Percentiles rank a stretch among this genome's conserved stretches.
phyloP scores from a whole-genome alignment of 805 yeast genomes.

The Tetrapisispora arboricola region DNA sequence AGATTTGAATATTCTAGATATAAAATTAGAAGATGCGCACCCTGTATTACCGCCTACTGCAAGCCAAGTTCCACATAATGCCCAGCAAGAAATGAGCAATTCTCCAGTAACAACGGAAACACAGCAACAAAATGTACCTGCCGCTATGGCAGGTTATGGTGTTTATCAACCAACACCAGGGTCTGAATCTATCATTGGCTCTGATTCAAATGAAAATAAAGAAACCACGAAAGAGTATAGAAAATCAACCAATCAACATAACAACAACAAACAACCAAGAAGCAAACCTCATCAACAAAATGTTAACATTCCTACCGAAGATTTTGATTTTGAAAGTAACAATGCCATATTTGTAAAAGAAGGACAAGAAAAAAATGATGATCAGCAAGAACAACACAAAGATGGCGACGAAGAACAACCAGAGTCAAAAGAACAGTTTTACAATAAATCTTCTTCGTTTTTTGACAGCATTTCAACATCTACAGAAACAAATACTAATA shows the following conservation, averaged over 20 bases:
- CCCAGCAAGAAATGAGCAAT: constrained; percentile 3
- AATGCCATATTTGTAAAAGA: constrained; percentile 63
- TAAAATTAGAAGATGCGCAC: constrained; percentile 50
- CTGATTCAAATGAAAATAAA: constrained; percentile 6
- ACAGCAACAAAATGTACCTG: constrained; percentile 16
- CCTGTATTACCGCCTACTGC: constrained; percentile 35
- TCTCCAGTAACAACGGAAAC: constrained; percentile 10
- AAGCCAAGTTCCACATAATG: background rate
- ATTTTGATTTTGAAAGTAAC: constrained; percentile 65
- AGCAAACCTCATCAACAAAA: constrained; percentile 1
- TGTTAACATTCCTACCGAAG: constrained; percentile 40
- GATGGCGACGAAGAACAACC: constrained; percentile 3
- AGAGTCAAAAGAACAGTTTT: constrained; percentile 31
- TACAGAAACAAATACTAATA: constrained; percentile 35
- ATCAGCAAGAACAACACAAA: constrained; percentile 1
- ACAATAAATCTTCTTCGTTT: constrained; percentile 76
- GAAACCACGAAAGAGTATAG: background rate
- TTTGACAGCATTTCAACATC: constrained; percentile 79
- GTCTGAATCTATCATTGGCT: constrained; percentile 3
- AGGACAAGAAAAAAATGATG: constrained; percentile 23
- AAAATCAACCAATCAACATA: background rate
- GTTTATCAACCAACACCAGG: constrained; percentile 22
- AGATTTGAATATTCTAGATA: constrained; percentile 76
- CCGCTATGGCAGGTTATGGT: constrained; percentile 29
- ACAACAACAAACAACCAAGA: background rate